Evolutionary conservation across 192 early-diverging fungal species (phyloP).

Genomic region (Backusella macrospora): DNA sequence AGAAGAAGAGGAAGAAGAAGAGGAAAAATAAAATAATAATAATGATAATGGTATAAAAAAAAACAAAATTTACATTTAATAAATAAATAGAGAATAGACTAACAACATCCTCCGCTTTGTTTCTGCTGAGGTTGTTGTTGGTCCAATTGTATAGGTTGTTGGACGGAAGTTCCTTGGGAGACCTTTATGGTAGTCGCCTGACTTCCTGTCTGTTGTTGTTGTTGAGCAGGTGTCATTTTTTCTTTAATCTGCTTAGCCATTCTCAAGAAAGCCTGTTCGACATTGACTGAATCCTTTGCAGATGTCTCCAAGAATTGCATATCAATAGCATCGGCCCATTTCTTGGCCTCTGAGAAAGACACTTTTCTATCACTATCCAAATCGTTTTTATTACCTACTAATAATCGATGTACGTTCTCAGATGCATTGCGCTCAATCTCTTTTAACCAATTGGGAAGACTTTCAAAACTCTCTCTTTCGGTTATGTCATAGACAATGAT

Average conservation of each 20-base stretch:
- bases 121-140: background rate
- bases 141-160: background rate
- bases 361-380: slow-evolving; percentile 90
- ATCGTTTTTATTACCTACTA: slow-evolving; percentile 99
- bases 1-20: too few species aligned
- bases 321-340: slow-evolving; percentile 85
- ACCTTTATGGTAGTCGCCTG: slow-evolving; percentile 6
- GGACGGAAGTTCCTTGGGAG: slow-evolving; percentile 6
- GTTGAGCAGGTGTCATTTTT: background rate
- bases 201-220: background rate
- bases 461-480: slow-evolving; percentile 89
- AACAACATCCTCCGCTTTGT: slow-evolving; percentile 8
- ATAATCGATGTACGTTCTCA: slow-evolving; percentile 94
- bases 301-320: slow-evolving; percentile 97
- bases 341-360: slow-evolving; percentile 42
- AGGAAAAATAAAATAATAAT: too few species aligned
- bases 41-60: too few species aligned
- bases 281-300: slow-evolving; percentile 96
- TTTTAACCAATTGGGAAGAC: slow-evolving; percentile 97
- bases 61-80: slow-evolving; percentile 91
- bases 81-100: background rate
- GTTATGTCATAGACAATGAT: slow-evolving; percentile 99
- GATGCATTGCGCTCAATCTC: slow-evolving; percentile 97
- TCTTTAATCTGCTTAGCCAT: slow-evolving; percentile 67
- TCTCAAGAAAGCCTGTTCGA: slow-evolving; percentile 97